Percentiles rank a stretch among this genome's conserved stretches.
phyloP scores from a whole-genome alignment of 2,329 filamentous ascomycete genomes.

The Penicillium capsulatum region DNA sequence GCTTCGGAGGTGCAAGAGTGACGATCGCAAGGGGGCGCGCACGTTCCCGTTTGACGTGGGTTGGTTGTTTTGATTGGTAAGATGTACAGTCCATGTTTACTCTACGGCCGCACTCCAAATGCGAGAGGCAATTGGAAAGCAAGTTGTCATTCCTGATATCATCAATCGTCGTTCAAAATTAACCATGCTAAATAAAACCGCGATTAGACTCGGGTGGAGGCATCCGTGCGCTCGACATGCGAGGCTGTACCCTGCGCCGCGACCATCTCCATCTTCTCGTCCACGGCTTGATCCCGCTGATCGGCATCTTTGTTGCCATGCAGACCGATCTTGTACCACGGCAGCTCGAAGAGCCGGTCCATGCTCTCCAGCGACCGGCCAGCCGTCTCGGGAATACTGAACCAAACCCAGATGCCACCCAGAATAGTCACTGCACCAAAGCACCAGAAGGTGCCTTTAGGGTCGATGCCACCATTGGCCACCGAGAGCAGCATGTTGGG shows the following conservation, averaged over 20 bases:
- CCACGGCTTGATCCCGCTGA: slow-evolving; percentile 22
- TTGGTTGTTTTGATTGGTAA: too few species aligned
- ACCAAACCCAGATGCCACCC: slow-evolving; percentile 66
- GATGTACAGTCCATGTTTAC: too few species aligned
- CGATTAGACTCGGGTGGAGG: slow-evolving; percentile 1
- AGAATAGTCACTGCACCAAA: slow-evolving; percentile 65
- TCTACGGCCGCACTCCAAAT: too few species aligned
- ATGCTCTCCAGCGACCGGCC: slow-evolving; percentile 57
- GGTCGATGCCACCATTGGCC: slow-evolving; percentile 41
- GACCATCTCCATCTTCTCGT: slow-evolving; percentile 25
- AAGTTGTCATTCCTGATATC: too few species aligned
- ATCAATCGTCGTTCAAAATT: too few species aligned
- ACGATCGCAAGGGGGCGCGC: too few species aligned
- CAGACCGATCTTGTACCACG: slow-evolving; percentile 69
- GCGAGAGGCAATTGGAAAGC: too few species aligned
- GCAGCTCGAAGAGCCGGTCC: slow-evolving; percentile 66
- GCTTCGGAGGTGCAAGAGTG: background rate
- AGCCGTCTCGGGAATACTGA: slow-evolving; percentile 68
- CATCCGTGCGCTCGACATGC: slow-evolving; percentile 21
- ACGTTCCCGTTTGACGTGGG: too few species aligned
- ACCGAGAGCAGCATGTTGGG: slow-evolving; percentile 64
- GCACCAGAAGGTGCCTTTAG: slow-evolving; percentile 71
- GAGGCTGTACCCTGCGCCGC: slow-evolving; percentile 6
- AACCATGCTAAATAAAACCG: slow-evolving; percentile 4
- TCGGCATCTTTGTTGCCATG: slow-evolving; percentile 32